Percentiles rank a stretch among this genome's conserved stretches.
Evolutionary conservation across 768 basidiomycete genomes (phyloP).

Genomic region (Tricholoma furcatifolium): DNA sequence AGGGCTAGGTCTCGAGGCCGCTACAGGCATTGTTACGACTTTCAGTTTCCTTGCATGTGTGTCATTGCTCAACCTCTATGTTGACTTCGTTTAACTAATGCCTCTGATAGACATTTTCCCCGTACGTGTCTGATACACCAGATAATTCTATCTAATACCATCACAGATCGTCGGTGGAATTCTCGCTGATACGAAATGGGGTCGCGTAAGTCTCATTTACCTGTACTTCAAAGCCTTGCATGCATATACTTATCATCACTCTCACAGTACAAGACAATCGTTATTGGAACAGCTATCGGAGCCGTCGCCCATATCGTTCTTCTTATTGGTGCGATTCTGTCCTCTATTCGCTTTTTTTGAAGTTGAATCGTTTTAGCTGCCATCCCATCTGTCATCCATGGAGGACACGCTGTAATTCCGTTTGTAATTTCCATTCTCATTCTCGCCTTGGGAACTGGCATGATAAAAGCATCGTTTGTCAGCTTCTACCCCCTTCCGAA

Average conservation of each 20-base stretch:
- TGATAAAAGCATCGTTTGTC: conserved; percentile 17
- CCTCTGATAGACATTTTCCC: conserved; percentile 10
- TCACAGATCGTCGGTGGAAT: conserved; percentile 33
- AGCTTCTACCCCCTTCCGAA: not conserved
- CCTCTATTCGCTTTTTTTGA: not conserved
- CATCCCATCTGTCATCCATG: conserved; percentile 13
- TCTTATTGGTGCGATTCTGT: conserved; percentile 8
- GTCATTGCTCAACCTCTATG: not conserved
- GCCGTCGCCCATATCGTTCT: conserved; percentile 21
- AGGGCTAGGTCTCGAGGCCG: conserved; percentile 24
- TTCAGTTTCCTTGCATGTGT: conserved; percentile 25
- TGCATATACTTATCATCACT: not conserved
- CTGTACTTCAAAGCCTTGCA: not conserved
- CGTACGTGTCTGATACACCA: not conserved
- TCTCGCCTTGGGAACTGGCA: conserved; percentile 9
- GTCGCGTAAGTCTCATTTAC: conserved; percentile 20
- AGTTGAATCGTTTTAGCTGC: conserved; percentile 1
- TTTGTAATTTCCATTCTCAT: conserved; percentile 15
- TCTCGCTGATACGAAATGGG: conserved; percentile 38
- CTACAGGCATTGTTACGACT: conserved; percentile 24
- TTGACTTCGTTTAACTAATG: conserved; percentile 3
- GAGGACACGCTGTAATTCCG: conserved; percentile 13
- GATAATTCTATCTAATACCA: not conserved
- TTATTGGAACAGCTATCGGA: conserved; percentile 25
- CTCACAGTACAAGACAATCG: conserved; percentile 35